Percentiles rank a stretch among this genome's conserved stretches.
Conservation (phyloP, 2,329 filamentous ascomycete genomes). For the Xylariaceae sp. region DNA sequence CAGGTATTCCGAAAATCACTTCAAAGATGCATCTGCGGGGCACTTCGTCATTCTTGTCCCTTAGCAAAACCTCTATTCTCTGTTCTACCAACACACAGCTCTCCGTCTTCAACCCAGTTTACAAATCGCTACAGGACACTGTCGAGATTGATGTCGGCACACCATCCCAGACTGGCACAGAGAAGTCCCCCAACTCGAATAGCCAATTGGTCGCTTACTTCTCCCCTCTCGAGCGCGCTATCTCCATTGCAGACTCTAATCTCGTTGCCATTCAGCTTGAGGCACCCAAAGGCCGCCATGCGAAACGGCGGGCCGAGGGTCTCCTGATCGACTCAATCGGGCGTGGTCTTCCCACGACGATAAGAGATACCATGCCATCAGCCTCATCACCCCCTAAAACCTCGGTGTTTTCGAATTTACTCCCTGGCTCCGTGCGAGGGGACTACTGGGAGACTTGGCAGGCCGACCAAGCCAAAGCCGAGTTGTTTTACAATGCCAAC, state of each 20-base stretch:
- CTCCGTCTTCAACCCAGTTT: constrained; percentile 66
- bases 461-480: constrained; percentile 43
- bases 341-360: constrained; percentile 50
- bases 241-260: constrained; percentile 60
- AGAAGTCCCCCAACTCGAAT: constrained; percentile 24
- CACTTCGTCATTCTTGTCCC: constrained; percentile 59
- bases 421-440: constrained; percentile 49
- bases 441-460: constrained; percentile 45
- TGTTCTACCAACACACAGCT: constrained; percentile 54
- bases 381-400: constrained; percentile 24
- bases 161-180: constrained; percentile 31
- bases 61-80: constrained; percentile 64
- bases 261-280: constrained; percentile 69
- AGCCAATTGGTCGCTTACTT: constrained; percentile 56
- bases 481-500: constrained; percentile 43
- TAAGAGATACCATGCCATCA: constrained; percentile 31
- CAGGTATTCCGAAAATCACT: constrained; percentile 57
- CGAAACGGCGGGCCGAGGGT: constrained; percentile 54
- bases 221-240: constrained; percentile 60
- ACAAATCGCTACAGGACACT: constrained; percentile 55
- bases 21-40: constrained; percentile 50
- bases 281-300: constrained; percentile 52
- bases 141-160: constrained; percentile 42
- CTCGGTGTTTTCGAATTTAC: constrained; percentile 35
- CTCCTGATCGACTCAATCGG: constrained; percentile 71